Percentiles rank a stretch among this genome's conserved stretches.
Conservation (phyloP, 495 filamentous ascomycete species). For the Pseudomonodictys pantanalensis region DNA sequence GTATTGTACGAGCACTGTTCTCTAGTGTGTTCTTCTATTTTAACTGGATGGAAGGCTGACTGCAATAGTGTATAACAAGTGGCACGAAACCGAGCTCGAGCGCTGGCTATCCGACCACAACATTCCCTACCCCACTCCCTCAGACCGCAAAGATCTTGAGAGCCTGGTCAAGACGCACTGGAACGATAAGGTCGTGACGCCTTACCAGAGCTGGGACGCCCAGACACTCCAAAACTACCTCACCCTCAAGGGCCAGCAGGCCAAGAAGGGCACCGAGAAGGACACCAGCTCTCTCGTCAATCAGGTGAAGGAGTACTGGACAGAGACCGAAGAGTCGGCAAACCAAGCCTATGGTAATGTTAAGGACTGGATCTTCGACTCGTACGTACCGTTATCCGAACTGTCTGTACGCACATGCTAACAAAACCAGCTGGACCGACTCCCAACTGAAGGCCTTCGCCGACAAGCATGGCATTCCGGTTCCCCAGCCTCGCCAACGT, state of each 20-base stretch:
- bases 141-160: constrained; percentile 54
- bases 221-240: constrained; percentile 64
- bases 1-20: constrained; percentile 23
- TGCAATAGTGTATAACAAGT: constrained; percentile 86
- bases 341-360: constrained; percentile 66
- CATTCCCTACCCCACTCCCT: constrained; percentile 62
- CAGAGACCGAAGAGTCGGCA: constrained; percentile 70
- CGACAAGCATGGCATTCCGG: constrained; percentile 81
- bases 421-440: constrained; percentile 65
- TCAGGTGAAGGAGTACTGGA: constrained; percentile 69
- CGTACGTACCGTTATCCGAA: constrained; percentile 52
- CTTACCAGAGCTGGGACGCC: constrained; percentile 71
- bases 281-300: constrained; percentile 65
- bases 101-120: constrained; percentile 94
- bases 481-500: constrained; percentile 79
- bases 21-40: neutral
- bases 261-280: constrained; percentile 58
- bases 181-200: constrained; percentile 57
- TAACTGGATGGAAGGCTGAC: constrained; percentile 4
- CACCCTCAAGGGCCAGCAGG: constrained; percentile 63
- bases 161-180: constrained; percentile 78
- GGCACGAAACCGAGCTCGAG: constrained; percentile 97
- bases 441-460: constrained; percentile 89
- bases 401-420: constrained; percentile 30
- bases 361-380: constrained; percentile 92